These are phyloP conservation scores for Macroventuria anomochaeta DNA, from an alignment of 2,329 filamentous ascomycete species.

Conservation along the genomic window DNA sequence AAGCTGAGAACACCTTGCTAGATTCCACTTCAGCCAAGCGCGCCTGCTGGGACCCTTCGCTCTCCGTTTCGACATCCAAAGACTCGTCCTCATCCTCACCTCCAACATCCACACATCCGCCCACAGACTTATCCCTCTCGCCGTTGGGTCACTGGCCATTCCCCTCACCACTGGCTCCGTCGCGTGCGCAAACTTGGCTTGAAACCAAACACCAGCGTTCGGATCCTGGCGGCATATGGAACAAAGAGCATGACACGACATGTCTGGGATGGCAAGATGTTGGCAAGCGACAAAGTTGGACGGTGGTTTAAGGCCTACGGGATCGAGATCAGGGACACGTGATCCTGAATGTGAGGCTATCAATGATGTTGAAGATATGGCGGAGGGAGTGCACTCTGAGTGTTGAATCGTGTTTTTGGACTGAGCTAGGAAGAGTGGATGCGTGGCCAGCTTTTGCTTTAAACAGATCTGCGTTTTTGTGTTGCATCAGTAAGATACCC, in stretches of 20 bases:
- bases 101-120: background rate
- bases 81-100: background rate
- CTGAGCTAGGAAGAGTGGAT: background rate
- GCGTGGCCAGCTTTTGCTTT: background rate
- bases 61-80: background rate
- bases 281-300: background rate
- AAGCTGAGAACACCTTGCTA: background rate
- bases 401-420: background rate
- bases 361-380: background rate
- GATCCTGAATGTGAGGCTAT: background rate
- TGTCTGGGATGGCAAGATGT: background rate
- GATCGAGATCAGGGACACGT: background rate
- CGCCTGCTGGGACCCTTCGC: background rate
- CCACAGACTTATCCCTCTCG: constrained; percentile 2
- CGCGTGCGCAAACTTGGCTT: constrained; percentile 12
- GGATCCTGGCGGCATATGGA: constrained; percentile 3
- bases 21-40: background rate
- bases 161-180: background rate
- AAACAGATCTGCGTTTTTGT: background rate
- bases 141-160: constrained; percentile 1
- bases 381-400: background rate
- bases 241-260: constrained; percentile 4
- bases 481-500: background rate
- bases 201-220: constrained; percentile 11
- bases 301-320: background rate